These are phyloP conservation scores for Candida sonorensis DNA, from an alignment of 805 yeast species.

Conservation along the genomic window DNA sequence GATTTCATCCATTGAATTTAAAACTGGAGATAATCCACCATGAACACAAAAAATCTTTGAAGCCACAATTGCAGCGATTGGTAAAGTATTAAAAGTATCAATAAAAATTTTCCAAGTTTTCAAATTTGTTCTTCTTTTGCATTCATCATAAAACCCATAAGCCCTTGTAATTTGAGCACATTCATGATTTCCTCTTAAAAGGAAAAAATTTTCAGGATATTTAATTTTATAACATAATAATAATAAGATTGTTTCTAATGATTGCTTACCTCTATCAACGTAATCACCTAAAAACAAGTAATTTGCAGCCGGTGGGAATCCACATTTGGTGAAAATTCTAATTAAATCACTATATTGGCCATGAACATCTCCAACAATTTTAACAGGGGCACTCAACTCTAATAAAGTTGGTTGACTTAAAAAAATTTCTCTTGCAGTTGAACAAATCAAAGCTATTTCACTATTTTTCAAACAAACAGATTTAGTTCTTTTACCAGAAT, in stretches of 20 bases:
- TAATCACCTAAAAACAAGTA: conserved; percentile 93
- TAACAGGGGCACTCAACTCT: conserved; percentile 81
- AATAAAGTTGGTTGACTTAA: conserved; percentile 83
- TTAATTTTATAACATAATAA: conserved; percentile 90
- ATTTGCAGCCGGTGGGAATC: conserved; percentile 92
- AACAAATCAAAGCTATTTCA: conserved; percentile 85
- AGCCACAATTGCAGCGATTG: conserved; percentile 93
- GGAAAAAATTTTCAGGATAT: conserved; percentile 92
- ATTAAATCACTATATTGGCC: conserved; percentile 93
- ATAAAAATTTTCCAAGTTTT: conserved; percentile 92
- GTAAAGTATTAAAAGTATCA: conserved; percentile 92
- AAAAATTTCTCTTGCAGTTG: conserved; percentile 82
- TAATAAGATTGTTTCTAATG: conserved; percentile 83
- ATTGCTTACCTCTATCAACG: conserved; percentile 96
- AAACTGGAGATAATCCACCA: conserved; percentile 75
- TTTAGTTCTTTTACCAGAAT: conserved; percentile 88
- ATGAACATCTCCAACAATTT: conserved; percentile 91
- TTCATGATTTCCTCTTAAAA: conserved; percentile 94
- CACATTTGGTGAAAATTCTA: conserved; percentile 89
- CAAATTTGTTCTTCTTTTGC: conserved; percentile 86
- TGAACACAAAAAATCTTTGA: conserved; percentile 91
- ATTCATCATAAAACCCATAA: conserved; percentile 96
- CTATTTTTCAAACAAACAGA: conserved; percentile 79
- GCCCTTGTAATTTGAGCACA: conserved; percentile 95
- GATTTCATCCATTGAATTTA: conserved; percentile 68